Evolutionary conservation across 768 basidiomycete genomes (phyloP), one percentile per base, ranked within the genome.

Genomic region (Sporobolomyces pararoseus): DNA sequence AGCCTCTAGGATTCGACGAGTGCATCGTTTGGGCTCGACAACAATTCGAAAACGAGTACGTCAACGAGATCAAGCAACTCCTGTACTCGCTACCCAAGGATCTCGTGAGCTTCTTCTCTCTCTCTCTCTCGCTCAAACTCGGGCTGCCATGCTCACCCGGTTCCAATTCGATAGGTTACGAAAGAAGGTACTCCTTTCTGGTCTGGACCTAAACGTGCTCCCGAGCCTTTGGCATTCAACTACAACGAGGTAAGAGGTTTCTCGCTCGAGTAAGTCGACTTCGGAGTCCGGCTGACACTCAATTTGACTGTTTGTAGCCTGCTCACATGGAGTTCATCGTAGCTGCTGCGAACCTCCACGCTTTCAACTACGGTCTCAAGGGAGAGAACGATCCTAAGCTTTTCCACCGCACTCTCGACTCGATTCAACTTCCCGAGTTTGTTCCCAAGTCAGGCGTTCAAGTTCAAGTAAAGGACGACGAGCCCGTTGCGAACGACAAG

Each of bases 191-290:
- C 92, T 75, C 94, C 93, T 16, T 99, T 99, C 85, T 99, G 96
- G 96, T 94, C 91, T 75, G 92, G 94, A 25, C 96, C 96, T 3
- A 99, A 99, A 83, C 86, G 96, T 69, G 95, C 94, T 10, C 96
- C 96, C 17, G 92, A 97, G 57, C 83, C 95, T 32, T 82, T 99
- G 72, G 82, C 83, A 7, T 99, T 98, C 81, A 84, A 93, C 80
- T 85, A 90, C 14, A 87, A 84, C 73, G 87, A 97, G 77, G 95
- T 97, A 77, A 80, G n/a, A n/a, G n/a, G 89, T 82, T 44, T n/a
- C 27, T 57, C 23, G 10, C 34, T 72, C 27, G 32, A 35, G 27
- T 5, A 19, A 37, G 23, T 25, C 47, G 39, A 9, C 39, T 42
- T 42, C 39, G 39, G 9, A 9, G 39, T 42, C 39, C 39, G 39